Conservation (phyloP, 2,329 filamentous ascomycete species). For the Epichloe festucae region DNA sequence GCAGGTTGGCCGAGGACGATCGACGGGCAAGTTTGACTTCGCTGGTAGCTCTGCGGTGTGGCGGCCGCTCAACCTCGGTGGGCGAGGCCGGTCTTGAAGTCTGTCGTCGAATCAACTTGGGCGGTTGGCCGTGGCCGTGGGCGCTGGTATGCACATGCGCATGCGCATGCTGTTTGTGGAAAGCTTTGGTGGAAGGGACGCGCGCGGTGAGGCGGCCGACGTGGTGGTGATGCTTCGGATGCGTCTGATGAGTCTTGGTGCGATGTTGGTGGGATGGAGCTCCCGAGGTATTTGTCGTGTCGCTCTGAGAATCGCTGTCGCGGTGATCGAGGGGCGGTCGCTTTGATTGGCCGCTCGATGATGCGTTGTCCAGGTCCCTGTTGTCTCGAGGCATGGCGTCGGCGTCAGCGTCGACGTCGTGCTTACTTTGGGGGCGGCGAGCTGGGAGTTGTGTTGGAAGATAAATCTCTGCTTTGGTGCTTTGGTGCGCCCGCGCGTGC, state of each 20-base stretch:
- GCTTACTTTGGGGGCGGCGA: not conserved
- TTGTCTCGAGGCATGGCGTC: slow-evolving; percentile 29
- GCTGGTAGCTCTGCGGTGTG: slow-evolving; percentile 36
- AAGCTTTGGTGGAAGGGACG: slow-evolving; percentile 37
- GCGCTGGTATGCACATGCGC: slow-evolving; percentile 6
- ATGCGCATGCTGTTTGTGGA: slow-evolving; percentile 28
- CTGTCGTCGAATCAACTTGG: slow-evolving; percentile 30
- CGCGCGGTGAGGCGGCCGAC: slow-evolving; percentile 36
- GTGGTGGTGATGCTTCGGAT: slow-evolving; percentile 21
- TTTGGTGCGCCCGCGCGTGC: not conserved
- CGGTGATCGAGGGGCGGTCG: slow-evolving; percentile 27
- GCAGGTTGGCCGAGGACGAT: slow-evolving; percentile 30
- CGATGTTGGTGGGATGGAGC: slow-evolving; percentile 16
- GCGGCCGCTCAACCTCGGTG: slow-evolving; percentile 14
- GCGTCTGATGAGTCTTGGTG: slow-evolving; percentile 18
- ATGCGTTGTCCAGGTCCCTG: slow-evolving; percentile 34
- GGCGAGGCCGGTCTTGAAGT: slow-evolving; percentile 32
- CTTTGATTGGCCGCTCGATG: slow-evolving; percentile 42
- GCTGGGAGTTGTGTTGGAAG: not conserved
- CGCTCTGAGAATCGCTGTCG: slow-evolving; percentile 23
- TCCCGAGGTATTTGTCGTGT: slow-evolving; percentile 13
- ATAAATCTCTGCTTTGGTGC: not conserved
- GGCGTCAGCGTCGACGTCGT: not conserved
- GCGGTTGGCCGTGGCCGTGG: slow-evolving; percentile 10
- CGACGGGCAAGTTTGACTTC: slow-evolving; percentile 37